Evolutionary conservation across 176 grass and related monocot genomes (phyloP).

Genomic region (Poa annua): DNA sequence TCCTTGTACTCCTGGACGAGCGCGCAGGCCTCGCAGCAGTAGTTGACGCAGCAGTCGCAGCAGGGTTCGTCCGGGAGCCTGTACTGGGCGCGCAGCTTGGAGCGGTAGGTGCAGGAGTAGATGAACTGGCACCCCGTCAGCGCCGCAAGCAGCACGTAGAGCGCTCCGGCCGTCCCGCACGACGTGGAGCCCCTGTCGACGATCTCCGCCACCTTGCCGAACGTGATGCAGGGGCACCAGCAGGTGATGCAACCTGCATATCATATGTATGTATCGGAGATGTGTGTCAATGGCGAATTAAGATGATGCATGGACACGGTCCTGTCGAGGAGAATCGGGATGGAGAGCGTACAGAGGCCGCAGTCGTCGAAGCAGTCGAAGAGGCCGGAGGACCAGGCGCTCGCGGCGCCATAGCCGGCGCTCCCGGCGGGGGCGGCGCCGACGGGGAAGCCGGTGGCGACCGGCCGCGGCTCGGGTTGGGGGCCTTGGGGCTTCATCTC

Average conservation of each 20-base stretch:
- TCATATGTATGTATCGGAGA: not conserved
- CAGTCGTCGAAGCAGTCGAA: conserved; percentile 70
- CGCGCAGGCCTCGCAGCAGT: conserved; percentile 61
- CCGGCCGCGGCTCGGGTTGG: too few species aligned
- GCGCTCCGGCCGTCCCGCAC: conserved; percentile 52
- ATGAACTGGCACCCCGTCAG: conserved; percentile 41
- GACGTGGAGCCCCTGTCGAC: conserved; percentile 61
- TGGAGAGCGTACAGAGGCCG: conserved; percentile 39
- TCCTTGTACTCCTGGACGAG: conserved; percentile 72
- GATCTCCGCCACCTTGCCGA: conserved; percentile 72
- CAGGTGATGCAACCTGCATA: conserved; percentile 47
- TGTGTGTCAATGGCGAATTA: too few species aligned
- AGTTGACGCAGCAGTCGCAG: conserved; percentile 70
- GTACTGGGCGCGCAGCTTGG: conserved; percentile 53
- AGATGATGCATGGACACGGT: too few species aligned
- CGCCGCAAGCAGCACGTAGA: conserved; percentile 41
- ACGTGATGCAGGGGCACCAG: conserved; percentile 75
- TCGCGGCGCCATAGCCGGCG: not conserved
- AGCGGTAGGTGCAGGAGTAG: conserved; percentile 66
- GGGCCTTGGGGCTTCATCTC: too few species aligned
- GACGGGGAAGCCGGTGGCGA: too few species aligned
- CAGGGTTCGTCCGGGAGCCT: conserved; percentile 51
- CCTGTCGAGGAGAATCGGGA: too few species aligned
- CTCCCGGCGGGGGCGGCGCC: not conserved
- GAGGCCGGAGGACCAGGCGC: conserved; percentile 56